These are phyloP conservation scores for Hyaloscypha finlandica DNA, from an alignment of 495 filamentous ascomycete species.

Conservation along the genomic window DNA sequence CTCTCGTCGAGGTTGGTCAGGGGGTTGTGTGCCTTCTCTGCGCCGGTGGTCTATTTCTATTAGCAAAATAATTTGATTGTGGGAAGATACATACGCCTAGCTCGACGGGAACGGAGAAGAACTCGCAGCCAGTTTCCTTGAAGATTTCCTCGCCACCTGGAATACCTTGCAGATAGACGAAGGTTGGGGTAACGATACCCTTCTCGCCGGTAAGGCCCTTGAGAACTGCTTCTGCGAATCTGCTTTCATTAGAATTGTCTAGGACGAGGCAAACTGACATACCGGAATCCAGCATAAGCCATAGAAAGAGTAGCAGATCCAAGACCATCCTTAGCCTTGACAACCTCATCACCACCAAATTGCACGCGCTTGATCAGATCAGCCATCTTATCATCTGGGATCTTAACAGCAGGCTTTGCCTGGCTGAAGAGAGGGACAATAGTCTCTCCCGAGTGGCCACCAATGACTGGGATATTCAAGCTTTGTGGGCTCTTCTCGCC, in stretches of 20 bases:
- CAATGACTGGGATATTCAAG: slow-evolving; percentile 86
- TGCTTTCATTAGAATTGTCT: slow-evolving; percentile 41
- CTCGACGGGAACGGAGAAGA: slow-evolving; percentile 93
- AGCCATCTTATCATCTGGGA: slow-evolving; percentile 84
- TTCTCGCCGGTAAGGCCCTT: slow-evolving; percentile 86
- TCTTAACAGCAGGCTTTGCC: slow-evolving; percentile 73
- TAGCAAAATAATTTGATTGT: slow-evolving; percentile 20
- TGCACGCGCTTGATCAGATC: slow-evolving; percentile 90
- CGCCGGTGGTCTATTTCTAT: slow-evolving; percentile 67
- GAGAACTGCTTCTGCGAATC: slow-evolving; percentile 90
- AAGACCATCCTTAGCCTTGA: slow-evolving; percentile 94
- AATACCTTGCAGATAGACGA: slow-evolving; percentile 89
- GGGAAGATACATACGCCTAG: slow-evolving; percentile 72
- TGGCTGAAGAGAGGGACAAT: slow-evolving; percentile 98
- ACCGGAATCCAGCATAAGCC: slow-evolving; percentile 96
- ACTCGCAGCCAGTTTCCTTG: slow-evolving; percentile 82
- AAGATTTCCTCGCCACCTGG: slow-evolving; percentile 80
- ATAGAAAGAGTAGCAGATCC: slow-evolving; percentile 97
- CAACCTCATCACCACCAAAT: slow-evolving; percentile 98
- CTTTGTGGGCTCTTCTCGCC: slow-evolving; percentile 77
- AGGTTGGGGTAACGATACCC: slow-evolving; percentile 91
- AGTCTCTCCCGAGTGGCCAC: slow-evolving; percentile 95
- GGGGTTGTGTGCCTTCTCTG: slow-evolving; percentile 78
- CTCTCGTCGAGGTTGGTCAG: slow-evolving; percentile 70
- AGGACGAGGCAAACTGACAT: slow-evolving; percentile 21